Conservation (phyloP, 305 asterid species). For the Fraxinus platypoda region DNA sequence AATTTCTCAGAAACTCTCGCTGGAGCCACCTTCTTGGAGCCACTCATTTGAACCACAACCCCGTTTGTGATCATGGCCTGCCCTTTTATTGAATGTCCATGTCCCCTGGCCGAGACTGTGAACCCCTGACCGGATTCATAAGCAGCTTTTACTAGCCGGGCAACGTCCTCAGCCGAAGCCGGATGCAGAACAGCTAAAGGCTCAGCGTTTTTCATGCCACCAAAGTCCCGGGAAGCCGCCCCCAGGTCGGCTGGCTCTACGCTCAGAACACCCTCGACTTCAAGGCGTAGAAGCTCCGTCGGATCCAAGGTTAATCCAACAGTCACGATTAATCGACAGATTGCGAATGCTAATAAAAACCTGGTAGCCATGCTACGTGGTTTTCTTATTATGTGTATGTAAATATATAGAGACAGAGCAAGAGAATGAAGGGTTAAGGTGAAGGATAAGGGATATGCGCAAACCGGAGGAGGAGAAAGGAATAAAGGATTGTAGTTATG, state of each 20-base stretch:
- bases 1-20: slow-evolving; percentile 46
- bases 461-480: slow-evolving; percentile 1
- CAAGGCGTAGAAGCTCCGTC: slow-evolving; percentile 39
- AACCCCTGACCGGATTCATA: slow-evolving; percentile 57
- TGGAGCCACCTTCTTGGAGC: slow-evolving; percentile 20
- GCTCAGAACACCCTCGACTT: slow-evolving; percentile 48
- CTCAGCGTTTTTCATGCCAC: slow-evolving; percentile 38
- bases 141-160: slow-evolving; percentile 49
- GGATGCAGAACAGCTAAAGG: slow-evolving; percentile 68
- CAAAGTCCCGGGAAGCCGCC: slow-evolving; percentile 57
- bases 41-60: slow-evolving; percentile 65
- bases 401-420: slow-evolving; percentile 3
- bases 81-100: slow-evolving; percentile 82
- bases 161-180: slow-evolving; percentile 53
- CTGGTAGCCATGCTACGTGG: slow-evolving; percentile 37
- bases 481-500: neutral
- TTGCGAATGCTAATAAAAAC: slow-evolving; percentile 50
- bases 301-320: slow-evolving; percentile 68
- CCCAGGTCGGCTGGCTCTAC: slow-evolving; percentile 43
- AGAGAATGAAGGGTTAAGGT: neutral
- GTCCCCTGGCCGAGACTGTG: slow-evolving; percentile 69
- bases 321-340: slow-evolving; percentile 55
- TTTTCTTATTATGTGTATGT: neutral
- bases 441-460: slow-evolving; percentile 18
- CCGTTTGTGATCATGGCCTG: slow-evolving; percentile 60